These are phyloP conservation scores for Cladobotryum mycophilum DNA, from an alignment of 2,329 filamentous ascomycete species.

Conservation along the genomic window DNA sequence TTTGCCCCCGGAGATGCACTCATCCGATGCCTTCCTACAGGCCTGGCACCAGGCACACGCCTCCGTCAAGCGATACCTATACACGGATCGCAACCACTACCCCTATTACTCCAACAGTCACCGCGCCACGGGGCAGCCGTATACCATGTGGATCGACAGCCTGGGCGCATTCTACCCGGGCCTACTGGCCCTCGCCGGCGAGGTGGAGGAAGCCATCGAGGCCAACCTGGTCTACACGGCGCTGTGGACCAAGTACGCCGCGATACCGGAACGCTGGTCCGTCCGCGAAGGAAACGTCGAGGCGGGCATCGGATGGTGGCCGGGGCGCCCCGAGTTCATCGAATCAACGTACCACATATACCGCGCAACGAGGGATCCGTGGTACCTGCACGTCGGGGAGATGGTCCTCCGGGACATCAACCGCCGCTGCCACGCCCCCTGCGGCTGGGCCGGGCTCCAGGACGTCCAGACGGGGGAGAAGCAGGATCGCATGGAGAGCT, in stretches of 20 bases:
- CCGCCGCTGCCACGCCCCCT: slow-evolving; percentile 79
- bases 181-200: slow-evolving; percentile 75
- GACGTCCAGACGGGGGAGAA: slow-evolving; percentile 78
- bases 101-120: slow-evolving; percentile 93
- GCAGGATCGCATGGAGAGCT: slow-evolving; percentile 96
- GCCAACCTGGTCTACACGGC: slow-evolving; percentile 88
- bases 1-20: slow-evolving; percentile 59
- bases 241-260: slow-evolving; percentile 91
- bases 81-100: slow-evolving; percentile 68
- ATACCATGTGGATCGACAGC: slow-evolving; percentile 93
- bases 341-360: slow-evolving; percentile 97
- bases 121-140: slow-evolving; percentile 76
- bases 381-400: slow-evolving; percentile 93
- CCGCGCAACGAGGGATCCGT: slow-evolving; percentile 85
- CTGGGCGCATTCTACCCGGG: slow-evolving; percentile 93
- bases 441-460: slow-evolving; percentile 88
- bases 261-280: slow-evolving; percentile 90
- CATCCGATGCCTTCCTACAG: slow-evolving; percentile 69
- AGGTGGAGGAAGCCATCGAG: slow-evolving; percentile 84
- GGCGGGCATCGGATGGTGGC: slow-evolving; percentile 87
- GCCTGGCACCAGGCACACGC: slow-evolving; percentile 82
- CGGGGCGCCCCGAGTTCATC: slow-evolving; percentile 90
- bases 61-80: slow-evolving; percentile 86
- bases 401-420: slow-evolving; percentile 90
- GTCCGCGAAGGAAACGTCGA: slow-evolving; percentile 78